These are phyloP conservation scores for Sclerospora graminicola DNA, from an alignment of 352 stramenopile genomes.

Conservation along the genomic window DNA sequence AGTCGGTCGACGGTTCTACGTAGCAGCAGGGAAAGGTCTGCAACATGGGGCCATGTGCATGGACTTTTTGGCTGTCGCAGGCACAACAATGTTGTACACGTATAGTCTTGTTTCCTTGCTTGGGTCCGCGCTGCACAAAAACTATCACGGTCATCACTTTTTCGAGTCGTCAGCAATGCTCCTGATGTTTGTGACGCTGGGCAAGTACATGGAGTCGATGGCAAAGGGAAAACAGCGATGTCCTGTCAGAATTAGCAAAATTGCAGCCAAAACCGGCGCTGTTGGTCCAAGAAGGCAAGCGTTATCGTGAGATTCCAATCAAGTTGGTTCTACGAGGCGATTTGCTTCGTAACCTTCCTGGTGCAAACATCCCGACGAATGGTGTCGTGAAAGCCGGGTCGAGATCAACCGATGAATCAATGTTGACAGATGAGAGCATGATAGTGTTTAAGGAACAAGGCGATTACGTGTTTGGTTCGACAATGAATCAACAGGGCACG, in stretches of 20 bases:
- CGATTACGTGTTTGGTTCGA: slow-evolving; percentile 80
- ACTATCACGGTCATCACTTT: slow-evolving; percentile 78
- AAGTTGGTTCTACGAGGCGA: slow-evolving; percentile 79
- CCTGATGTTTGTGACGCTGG: slow-evolving; percentile 78
- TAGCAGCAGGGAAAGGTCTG: slow-evolving; percentile 70
- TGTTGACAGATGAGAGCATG: slow-evolving; percentile 84
- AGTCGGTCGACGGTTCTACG: slow-evolving; percentile 70
- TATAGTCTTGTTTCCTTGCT: slow-evolving; percentile 81
- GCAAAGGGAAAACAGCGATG: slow-evolving; percentile 83
- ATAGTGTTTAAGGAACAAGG: slow-evolving; percentile 68
- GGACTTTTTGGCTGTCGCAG: slow-evolving; percentile 81
- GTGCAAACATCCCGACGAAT: slow-evolving; percentile 72
- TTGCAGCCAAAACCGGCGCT: slow-evolving; percentile 73
- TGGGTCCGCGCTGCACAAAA: slow-evolving; percentile 36
- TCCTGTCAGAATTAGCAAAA: slow-evolving; percentile 57
- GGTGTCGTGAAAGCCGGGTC: slow-evolving; percentile 63
- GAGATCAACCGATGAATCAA: slow-evolving; percentile 65
- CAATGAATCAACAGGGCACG: slow-evolving; percentile 76
- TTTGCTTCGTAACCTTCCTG: slow-evolving; percentile 54
- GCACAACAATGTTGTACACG: slow-evolving; percentile 78
- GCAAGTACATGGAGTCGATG: slow-evolving; percentile 85
- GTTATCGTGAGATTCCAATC: slow-evolving; percentile 65
- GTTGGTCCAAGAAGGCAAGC: slow-evolving; percentile 37
- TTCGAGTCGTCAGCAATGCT: slow-evolving; percentile 84
- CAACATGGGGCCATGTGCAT: slow-evolving; percentile 85